These are phyloP conservation scores for Fraxinus dipetala DNA, from an alignment of 305 asterid genomes.

Conservation along the genomic window DNA sequence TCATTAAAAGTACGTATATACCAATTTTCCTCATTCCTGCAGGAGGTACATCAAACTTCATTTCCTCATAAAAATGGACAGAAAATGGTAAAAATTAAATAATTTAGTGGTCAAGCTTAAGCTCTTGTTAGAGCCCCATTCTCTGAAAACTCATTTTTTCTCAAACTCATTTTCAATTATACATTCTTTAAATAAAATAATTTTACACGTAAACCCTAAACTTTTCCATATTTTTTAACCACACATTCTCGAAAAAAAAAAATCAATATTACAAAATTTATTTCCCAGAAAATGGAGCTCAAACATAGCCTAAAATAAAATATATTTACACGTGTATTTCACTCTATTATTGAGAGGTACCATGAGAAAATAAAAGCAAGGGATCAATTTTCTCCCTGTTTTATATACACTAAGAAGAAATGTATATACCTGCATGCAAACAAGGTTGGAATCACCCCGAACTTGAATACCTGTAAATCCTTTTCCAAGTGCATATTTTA, in stretches of 20 bases:
- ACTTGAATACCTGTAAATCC: constrained; percentile 83
- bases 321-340: background rate
- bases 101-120: background rate
- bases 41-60: background rate
- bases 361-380: background rate
- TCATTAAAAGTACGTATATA: background rate
- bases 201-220: background rate
- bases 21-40: background rate
- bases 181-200: no score
- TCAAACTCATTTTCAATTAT: no score
- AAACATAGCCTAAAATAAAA: background rate
- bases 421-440: constrained; percentile 88
- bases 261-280: background rate
- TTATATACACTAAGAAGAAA: background rate
- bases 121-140: background rate
- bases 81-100: background rate
- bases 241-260: background rate
- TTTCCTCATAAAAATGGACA: background rate
- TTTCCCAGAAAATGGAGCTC: background rate
- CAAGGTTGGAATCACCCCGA: constrained; percentile 95
- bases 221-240: background rate
- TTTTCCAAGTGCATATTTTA: constrained; percentile 68
- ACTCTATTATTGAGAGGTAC: background rate
- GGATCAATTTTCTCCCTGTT: background rate
- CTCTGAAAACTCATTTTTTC: background rate